Evolutionary conservation across 139 green algal genomes (phyloP), one percentile per base, ranked within the genome.

Genomic region (Yamagishiella unicocca): DNA sequence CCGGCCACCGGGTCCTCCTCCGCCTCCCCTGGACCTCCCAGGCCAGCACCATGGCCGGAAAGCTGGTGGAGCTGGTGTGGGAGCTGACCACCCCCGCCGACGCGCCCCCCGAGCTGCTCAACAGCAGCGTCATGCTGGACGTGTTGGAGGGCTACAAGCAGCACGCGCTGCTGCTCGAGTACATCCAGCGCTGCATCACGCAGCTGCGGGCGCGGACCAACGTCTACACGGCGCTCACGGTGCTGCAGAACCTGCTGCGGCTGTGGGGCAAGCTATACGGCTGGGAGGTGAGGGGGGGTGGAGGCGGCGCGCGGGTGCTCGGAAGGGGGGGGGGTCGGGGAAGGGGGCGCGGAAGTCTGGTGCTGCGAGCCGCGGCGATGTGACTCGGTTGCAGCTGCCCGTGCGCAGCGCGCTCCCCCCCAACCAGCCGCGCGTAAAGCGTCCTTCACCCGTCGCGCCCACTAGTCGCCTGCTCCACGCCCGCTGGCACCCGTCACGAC

Each of bases 31-130:
- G 14, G n/a, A n/a, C 50, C 50, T 17, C 50, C 2, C 38, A 85
- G 79, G 61, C 79, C 42, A 62, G 40, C 61, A 35, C 14, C 40
- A 75, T 85, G 90, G 70, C 83, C 0, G 42, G 89, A 10, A 88
- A 89, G 43, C 73, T 96, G 21, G 37, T 94, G 38, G 76, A 89
- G 37, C 88, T 95, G 85, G 82, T 96, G 55, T 94, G 93, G 91
- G 43, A 89, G 67, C 89, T 97, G 21, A 92, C 91, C 14, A 93
- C 95, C 83, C 73, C 85, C 2, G 62, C 58, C 0, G 85, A 90
- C 17, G 87, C 91, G 14, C 92, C 89, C 0, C 81, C 74, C 0
- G 89, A 94, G 87, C 68, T 94, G 58, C 76, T 91, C 25, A 53
- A 71, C 31, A 68, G 61, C 55, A 43, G 87, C 37, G 73, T 83